Percentiles rank a stretch among this genome's conserved stretches.
Conservation (phyloP, 2,329 filamentous ascomycete species). For the Fusarium redolens region DNA sequence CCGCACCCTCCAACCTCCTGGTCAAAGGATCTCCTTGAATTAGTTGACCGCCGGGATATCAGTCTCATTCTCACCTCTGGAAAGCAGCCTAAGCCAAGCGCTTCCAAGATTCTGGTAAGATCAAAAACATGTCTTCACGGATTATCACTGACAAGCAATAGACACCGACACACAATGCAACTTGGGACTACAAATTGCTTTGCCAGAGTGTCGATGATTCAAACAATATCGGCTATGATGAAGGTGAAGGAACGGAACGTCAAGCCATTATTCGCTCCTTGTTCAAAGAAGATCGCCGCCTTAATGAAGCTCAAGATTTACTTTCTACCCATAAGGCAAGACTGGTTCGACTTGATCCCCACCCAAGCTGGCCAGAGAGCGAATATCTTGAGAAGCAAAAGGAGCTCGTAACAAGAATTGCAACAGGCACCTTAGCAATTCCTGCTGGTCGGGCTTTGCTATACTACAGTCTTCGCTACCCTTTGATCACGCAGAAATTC, state of each 20-base stretch:
- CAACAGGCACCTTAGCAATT: constrained; percentile 87
- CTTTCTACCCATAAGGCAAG: constrained; percentile 88
- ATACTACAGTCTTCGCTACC: constrained; percentile 87
- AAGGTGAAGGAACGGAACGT: constrained; percentile 84
- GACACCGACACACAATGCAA: constrained; percentile 72
- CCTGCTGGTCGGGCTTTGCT: constrained; percentile 88
- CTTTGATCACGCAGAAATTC: constrained; percentile 92
- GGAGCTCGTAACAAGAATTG: constrained; percentile 85
- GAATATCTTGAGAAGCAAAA: constrained; percentile 94
- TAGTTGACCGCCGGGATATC: constrained; percentile 86
- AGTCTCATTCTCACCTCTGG: constrained; percentile 69
- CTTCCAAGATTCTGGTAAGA: constrained; percentile 58
- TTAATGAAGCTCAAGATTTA: constrained; percentile 85
- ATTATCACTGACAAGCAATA: constrained; percentile 49
- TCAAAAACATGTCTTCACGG: not conserved
- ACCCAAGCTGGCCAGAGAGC: constrained; percentile 84
- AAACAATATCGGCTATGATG: constrained; percentile 73
- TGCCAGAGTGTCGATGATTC: constrained; percentile 74
- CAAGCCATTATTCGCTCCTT: constrained; percentile 85
- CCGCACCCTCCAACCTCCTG: constrained; percentile 83
- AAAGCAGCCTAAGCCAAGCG: constrained; percentile 46
- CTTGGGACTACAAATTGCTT: constrained; percentile 82
- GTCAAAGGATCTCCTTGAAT: constrained; percentile 74
- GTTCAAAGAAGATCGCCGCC: constrained; percentile 90
- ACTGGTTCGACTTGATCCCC: constrained; percentile 78